Evolutionary conservation across 2,329 filamentous ascomycete genomes (phyloP).

Genomic region (Neospermospora avenae): DNA sequence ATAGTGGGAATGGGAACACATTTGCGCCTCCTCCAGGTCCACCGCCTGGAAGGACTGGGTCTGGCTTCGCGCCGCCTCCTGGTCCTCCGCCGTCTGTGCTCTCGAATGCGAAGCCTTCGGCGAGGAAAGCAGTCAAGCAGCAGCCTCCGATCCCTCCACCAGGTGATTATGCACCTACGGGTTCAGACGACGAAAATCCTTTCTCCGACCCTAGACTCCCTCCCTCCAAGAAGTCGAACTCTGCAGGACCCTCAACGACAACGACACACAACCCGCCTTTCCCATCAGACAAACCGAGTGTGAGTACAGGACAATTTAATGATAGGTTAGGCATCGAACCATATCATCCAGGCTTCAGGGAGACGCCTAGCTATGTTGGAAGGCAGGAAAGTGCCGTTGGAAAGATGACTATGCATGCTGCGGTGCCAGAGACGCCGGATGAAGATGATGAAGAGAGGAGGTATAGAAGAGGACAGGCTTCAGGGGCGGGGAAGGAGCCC

Average conservation of each 20-base stretch:
- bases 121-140: constrained; percentile 13
- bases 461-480: constrained; percentile 17
- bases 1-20: constrained; percentile 6
- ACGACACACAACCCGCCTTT: constrained; percentile 23
- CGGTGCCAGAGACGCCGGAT: constrained; percentile 18
- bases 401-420: constrained; percentile 31
- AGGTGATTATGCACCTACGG: constrained; percentile 28
- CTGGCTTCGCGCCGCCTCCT: constrained; percentile 14
- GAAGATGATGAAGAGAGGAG: constrained; percentile 15
- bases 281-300: constrained; percentile 26
- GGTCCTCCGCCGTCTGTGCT: constrained; percentile 18
- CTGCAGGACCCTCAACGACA: constrained; percentile 1
- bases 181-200: constrained; percentile 28
- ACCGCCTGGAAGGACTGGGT: constrained; percentile 19
- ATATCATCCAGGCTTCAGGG: constrained; percentile 35
- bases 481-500: constrained; percentile 21
- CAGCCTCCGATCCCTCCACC: constrained; percentile 29
- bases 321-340: constrained; percentile 33
- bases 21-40: constrained; percentile 24
- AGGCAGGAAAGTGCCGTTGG: constrained; percentile 28
- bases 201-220: constrained; percentile 29
- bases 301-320: constrained; percentile 29
- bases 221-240: too few species aligned
- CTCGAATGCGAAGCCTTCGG: neutral
- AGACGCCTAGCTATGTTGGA: constrained; percentile 28